Conservation (phyloP, 192 early-diverging fungal species). For the Polychytrium aggregatum region DNA sequence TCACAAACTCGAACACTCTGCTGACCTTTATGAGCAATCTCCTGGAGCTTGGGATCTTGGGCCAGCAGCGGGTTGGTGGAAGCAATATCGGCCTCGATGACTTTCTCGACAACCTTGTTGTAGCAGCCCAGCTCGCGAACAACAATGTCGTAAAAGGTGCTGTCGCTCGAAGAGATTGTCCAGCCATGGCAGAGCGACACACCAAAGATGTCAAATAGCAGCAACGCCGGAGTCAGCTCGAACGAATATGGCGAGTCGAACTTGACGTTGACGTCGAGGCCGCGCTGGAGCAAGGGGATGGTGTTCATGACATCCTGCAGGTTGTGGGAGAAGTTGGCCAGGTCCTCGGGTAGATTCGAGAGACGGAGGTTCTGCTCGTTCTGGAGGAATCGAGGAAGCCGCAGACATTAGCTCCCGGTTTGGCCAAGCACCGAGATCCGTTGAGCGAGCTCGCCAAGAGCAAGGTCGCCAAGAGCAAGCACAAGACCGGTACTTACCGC, state of each 20-base stretch:
- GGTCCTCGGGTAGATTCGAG: background rate
- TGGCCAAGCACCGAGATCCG: background rate
- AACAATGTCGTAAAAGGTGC: constrained; percentile 41
- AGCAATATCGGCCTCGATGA: constrained; percentile 49
- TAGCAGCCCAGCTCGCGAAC: constrained; percentile 52
- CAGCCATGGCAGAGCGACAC: constrained; percentile 85
- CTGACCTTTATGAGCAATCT: no score
- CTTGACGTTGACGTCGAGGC: constrained; percentile 75
- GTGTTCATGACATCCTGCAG: constrained; percentile 43
- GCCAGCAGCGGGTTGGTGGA: no score
- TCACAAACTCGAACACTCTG: no score
- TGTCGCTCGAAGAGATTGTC: constrained; percentile 61
- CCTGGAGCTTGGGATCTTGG: no score
- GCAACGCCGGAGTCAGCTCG: constrained; percentile 51
- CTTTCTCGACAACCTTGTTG: constrained; percentile 68
- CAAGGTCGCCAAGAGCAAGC: background rate
- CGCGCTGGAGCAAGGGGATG: constrained; percentile 43
- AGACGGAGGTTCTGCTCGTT: background rate
- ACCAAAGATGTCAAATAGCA: constrained; percentile 66
- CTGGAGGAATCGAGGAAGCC: background rate
- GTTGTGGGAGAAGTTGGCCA: constrained; percentile 32
- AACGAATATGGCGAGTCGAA: constrained; percentile 70
- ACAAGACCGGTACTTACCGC: background rate
- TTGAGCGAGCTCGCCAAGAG: background rate
- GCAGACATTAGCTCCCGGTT: background rate